Conservation (phyloP, 306 rosid species). For the Trichosanthes truncata region DNA sequence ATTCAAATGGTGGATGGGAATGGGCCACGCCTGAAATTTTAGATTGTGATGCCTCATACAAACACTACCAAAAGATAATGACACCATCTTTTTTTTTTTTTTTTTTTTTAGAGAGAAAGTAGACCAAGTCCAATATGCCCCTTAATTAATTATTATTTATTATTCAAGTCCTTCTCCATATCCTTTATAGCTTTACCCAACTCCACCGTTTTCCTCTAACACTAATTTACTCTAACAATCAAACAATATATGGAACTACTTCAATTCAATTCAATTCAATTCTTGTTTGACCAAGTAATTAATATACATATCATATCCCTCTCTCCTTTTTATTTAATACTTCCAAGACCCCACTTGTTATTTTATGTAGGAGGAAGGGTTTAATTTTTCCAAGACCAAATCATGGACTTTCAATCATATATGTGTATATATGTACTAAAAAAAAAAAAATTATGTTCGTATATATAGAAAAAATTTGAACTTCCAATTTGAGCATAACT, state of each 20-base stretch:
- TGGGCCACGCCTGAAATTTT: background rate
- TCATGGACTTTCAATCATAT: background rate
- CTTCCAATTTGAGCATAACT: too few relatives aligned
- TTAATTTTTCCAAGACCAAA: background rate
- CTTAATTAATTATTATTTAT: background rate
- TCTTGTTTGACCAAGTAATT: constrained; percentile 8
- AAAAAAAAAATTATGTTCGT: too few relatives aligned
- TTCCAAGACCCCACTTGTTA: background rate
- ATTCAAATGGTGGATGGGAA: background rate
- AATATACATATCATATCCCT: background rate
- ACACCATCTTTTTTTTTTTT: background rate
- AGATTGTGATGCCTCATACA: constrained; percentile 12
- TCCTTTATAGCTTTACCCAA: constrained; percentile 32
- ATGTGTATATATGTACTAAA: background rate
- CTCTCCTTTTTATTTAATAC: background rate
- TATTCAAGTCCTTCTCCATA: background rate
- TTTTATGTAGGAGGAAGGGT: background rate
- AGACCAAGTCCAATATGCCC: constrained; percentile 1
- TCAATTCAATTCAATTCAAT: background rate
- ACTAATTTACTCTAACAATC: background rate
- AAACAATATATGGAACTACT: background rate
- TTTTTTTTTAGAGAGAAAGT: background rate
- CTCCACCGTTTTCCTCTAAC: constrained; percentile 25
- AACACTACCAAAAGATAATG: background rate
- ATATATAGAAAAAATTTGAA: too few relatives aligned